Evolutionary conservation across 2,329 filamentous ascomycete genomes (phyloP).

Genomic region (Bipolaris cookei): DNA sequence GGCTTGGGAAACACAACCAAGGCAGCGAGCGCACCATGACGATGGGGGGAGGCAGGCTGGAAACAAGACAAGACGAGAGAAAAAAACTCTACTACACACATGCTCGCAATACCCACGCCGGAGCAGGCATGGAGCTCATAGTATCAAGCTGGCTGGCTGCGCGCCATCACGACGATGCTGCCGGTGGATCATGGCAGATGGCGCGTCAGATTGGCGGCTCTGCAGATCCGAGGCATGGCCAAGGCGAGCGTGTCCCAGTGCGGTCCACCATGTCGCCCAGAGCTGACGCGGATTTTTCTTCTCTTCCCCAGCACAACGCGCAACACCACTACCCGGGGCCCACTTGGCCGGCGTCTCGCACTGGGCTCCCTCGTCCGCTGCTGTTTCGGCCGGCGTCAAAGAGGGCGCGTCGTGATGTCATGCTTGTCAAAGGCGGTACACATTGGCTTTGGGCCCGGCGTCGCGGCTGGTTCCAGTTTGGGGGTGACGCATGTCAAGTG

Average conservation of each 20-base stretch:
- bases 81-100: too few species aligned
- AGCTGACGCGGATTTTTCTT: constrained; percentile 14
- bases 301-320: constrained; percentile 3
- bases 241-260: neutral
- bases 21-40: neutral
- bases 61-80: neutral
- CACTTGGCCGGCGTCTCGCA: too few species aligned
- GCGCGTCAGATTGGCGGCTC: constrained; percentile 1
- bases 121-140: too few species aligned
- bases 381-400: constrained; percentile 7
- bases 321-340: neutral
- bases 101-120: too few species aligned
- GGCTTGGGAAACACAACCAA: neutral
- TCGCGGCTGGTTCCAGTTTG: too few species aligned
- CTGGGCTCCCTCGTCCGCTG: too few species aligned
- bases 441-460: too few species aligned
- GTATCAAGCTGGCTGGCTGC: too few species aligned
- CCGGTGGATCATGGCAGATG: neutral
- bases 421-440: neutral
- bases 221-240: constrained; percentile 10
- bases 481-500: neutral
- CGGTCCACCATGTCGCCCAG: neutral
- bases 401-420: constrained; percentile 15
- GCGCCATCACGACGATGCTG: neutral
- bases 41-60: neutral